These are phyloP conservation scores for Chaetothyriales sp. DNA, from an alignment of 2,329 filamentous ascomycete species.

Conservation along the genomic window DNA sequence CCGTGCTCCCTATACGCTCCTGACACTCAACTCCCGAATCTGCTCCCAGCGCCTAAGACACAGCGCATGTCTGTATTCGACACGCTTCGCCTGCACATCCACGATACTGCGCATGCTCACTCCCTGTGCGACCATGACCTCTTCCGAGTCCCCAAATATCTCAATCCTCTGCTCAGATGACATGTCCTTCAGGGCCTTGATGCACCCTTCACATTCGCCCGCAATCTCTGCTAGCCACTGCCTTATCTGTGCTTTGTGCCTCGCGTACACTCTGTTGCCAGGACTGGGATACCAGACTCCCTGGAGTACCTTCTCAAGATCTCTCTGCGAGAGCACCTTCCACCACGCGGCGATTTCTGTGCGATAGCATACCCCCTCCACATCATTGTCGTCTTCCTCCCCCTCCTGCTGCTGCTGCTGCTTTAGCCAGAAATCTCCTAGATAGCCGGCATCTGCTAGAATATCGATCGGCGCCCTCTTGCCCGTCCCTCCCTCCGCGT, in stretches of 20 bases:
- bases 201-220: neutral
- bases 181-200: neutral
- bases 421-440: conserved; percentile 9
- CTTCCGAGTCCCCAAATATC: conserved; percentile 3
- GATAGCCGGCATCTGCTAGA: conserved; percentile 6
- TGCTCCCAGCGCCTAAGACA: conserved; percentile 8
- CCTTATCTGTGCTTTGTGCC: neutral
- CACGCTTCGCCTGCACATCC: neutral
- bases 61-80: conserved; percentile 3
- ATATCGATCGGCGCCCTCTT: neutral
- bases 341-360: conserved; percentile 11
- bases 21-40: conserved; percentile 1
- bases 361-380: conserved; percentile 6
- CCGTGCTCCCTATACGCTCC: no score
- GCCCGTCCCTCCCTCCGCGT: no score
- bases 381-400: neutral
- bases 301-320: conserved; percentile 7
- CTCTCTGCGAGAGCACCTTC: conserved; percentile 2
- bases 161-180: neutral
- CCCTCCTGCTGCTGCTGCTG: neutral
- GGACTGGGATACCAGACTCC: conserved; percentile 6
- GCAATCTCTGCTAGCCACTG: conserved; percentile 2
- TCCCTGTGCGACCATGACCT: conserved; percentile 1
- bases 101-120: neutral
- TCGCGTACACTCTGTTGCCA: neutral